Evolutionary conservation across 192 early-diverging fungal genomes (phyloP).

Genomic region (Powellomyces hirtus): DNA sequence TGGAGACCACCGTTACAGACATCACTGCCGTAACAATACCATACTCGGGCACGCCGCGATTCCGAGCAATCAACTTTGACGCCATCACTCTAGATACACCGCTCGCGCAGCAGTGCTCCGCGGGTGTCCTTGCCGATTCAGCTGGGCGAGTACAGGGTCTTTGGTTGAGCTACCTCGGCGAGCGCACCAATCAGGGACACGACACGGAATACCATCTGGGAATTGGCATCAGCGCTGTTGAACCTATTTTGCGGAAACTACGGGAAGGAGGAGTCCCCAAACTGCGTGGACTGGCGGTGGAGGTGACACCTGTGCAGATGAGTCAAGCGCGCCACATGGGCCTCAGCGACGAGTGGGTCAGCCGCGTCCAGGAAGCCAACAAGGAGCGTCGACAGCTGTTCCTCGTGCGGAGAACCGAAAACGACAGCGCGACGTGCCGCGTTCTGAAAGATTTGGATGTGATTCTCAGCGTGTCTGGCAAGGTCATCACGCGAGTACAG

Average conservation of each 20-base stretch:
- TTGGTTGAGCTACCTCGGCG: slow-evolving; percentile 75
- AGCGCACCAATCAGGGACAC: slow-evolving; percentile 60
- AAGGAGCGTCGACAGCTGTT: slow-evolving; percentile 42
- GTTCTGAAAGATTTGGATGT: slow-evolving; percentile 52
- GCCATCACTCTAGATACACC: slow-evolving; percentile 83
- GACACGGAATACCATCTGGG: slow-evolving; percentile 48
- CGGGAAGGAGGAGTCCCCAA: slow-evolving; percentile 16
- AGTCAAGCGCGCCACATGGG: slow-evolving; percentile 50
- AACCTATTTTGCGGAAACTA: slow-evolving; percentile 34
- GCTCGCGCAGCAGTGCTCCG: slow-evolving; percentile 72
- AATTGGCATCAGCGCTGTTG: slow-evolving; percentile 22
- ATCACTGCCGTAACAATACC: slow-evolving; percentile 51
- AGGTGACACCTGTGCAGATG: slow-evolving; percentile 45
- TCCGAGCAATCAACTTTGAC: slow-evolving; percentile 73
- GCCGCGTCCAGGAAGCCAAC: slow-evolving; percentile 42
- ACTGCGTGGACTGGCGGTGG: slow-evolving; percentile 44
- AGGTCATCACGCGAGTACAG: slow-evolving; percentile 30
- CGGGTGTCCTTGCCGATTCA: slow-evolving; percentile 68
- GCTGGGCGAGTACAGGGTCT: slow-evolving; percentile 67
- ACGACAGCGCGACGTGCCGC: slow-evolving; percentile 30
- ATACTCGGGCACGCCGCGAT: slow-evolving; percentile 52
- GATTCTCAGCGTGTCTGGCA: slow-evolving; percentile 39
- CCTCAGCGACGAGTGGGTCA: slow-evolving; percentile 45
- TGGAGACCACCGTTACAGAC: slow-evolving; percentile 54
- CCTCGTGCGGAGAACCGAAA: slow-evolving; percentile 44